phyloP scores from a whole-genome alignment of 2,329 filamentous ascomycete species.

The Colletotrichum sp. region DNA sequence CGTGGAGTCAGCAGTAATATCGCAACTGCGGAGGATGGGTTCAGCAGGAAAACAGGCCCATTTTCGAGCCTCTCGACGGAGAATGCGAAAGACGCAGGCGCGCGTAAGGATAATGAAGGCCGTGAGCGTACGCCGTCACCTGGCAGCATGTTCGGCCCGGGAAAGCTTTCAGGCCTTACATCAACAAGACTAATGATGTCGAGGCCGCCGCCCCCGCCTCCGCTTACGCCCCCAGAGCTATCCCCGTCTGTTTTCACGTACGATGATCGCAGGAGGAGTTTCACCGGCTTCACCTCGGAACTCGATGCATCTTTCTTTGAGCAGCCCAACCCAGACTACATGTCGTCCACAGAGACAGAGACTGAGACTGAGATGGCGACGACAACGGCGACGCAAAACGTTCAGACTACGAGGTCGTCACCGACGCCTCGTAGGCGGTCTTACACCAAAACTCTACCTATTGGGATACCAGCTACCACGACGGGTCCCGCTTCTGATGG shows the following conservation, averaged over 20 bases:
- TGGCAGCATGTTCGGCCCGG: not conserved
- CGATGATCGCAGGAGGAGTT: conserved; percentile 40
- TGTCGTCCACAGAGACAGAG: conserved; percentile 34
- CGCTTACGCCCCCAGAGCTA: conserved; percentile 53
- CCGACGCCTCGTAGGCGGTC: conserved; percentile 44
- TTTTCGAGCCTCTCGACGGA: not conserved
- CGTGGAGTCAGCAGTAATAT: conserved; percentile 31
- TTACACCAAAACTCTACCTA: conserved; percentile 46
- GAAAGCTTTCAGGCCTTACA: conserved; percentile 4
- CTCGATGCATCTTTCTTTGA: conserved; percentile 48
- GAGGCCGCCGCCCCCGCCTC: conserved; percentile 49
- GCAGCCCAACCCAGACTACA: conserved; percentile 57
- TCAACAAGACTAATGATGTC: conserved; percentile 28
- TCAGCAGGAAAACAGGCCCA: not conserved
- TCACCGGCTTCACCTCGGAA: conserved; percentile 35
- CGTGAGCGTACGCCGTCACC: not conserved
- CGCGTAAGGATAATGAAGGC: not conserved
- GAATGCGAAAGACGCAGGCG: not conserved
- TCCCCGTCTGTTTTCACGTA: conserved; percentile 48
- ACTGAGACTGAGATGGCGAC: conserved; percentile 17
- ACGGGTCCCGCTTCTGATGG: conserved; percentile 13
- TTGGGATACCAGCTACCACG: conserved; percentile 33
- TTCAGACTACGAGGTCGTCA: conserved; percentile 27
- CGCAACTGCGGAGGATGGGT: conserved; percentile 5
- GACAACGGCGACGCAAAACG: conserved; percentile 24